Evolutionary conservation across 23 red algal genomes (phyloP).

Genomic region (Chondrus crispus): DNA sequence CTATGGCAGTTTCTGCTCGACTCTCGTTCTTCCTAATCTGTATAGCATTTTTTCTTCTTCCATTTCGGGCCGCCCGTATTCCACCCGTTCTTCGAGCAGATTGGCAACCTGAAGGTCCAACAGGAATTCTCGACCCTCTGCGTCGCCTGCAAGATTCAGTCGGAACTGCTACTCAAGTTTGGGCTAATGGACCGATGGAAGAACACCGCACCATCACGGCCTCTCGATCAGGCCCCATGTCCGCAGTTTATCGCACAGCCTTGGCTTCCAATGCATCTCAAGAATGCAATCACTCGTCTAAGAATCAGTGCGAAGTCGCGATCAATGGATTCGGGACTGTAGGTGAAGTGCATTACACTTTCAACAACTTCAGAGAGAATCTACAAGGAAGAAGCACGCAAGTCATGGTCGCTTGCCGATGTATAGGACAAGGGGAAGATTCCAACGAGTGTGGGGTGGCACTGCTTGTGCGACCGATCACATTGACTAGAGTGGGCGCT

Average conservation of each 20-base stretch:
- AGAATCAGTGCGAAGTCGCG: background rate
- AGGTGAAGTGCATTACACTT: conserved; percentile 10
- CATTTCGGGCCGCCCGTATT: too few species aligned
- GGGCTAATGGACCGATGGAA: background rate
- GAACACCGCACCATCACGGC: background rate
- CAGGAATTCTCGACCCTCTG: conserved; percentile 1
- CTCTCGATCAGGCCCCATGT: background rate
- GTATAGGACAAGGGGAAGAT: too few species aligned
- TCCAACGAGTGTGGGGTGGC: conserved; percentile 14
- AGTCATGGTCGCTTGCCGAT: conserved; percentile 28
- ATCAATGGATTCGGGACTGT: conserved; percentile 30
- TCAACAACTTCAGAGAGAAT: background rate
- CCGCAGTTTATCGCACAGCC: conserved; percentile 3
- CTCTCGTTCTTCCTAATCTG: too few species aligned
- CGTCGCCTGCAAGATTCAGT: background rate
- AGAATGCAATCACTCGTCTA: background rate
- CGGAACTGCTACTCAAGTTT: conserved; percentile 15
- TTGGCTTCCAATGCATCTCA: background rate
- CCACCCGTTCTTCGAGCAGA: too few species aligned
- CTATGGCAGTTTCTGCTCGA: too few species aligned
- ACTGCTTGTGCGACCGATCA: conserved; percentile 14
- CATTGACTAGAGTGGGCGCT: too few species aligned
- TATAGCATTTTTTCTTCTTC: too few species aligned
- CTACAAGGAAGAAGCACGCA: background rate
- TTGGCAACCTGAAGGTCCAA: too few species aligned